Evolutionary conservation across 768 basidiomycete species (phyloP), one percentile per base, ranked within the genome.

Genomic region (Collybia sordida): DNA sequence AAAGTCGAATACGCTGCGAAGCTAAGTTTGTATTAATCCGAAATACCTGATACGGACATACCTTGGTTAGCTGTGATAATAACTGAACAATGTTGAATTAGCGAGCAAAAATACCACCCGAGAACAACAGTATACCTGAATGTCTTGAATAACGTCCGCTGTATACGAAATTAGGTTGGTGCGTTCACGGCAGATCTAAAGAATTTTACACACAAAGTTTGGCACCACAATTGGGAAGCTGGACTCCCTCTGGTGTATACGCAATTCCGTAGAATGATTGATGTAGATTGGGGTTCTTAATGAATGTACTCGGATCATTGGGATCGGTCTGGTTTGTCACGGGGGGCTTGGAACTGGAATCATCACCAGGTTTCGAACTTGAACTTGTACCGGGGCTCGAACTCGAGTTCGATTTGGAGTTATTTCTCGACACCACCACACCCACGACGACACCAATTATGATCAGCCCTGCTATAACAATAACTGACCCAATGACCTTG

Each of bases 221-320:
- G 47, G 77, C 85, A 8, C 85, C 86, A 56, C 90, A 93, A 28
- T 78, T 62, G 0, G 90, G 90, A 19, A 85, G 65, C 56, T 85
- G 82, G n/a, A 85, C 82, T 35, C 83, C 83, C 17, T 72, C 69
- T 7, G 93, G 93, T 0, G 91, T 93, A 66, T 96, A 96, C 0
- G 93, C 93, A 19, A 96, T 61, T 4, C 89, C 93, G 63, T 86
- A 96, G 70, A 97, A 90, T 0, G 82, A 77, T 55, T 88, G 81
- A 54, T 85, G 77, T 43, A 96, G 69, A 24, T 76, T 75, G 2
- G 80, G 45, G 64, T 95, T 80, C 69, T 85, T 88, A 18, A 68
- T 65, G 67, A 95, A 97, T 15, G 77, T 76, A 66, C 84, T 91
- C 3, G 93, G 91, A 65, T 95, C 89, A 57, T 75, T 81, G 7